Conservation (phyloP, 1,139 yeast species). For the Blastobotrys persicus region DNA sequence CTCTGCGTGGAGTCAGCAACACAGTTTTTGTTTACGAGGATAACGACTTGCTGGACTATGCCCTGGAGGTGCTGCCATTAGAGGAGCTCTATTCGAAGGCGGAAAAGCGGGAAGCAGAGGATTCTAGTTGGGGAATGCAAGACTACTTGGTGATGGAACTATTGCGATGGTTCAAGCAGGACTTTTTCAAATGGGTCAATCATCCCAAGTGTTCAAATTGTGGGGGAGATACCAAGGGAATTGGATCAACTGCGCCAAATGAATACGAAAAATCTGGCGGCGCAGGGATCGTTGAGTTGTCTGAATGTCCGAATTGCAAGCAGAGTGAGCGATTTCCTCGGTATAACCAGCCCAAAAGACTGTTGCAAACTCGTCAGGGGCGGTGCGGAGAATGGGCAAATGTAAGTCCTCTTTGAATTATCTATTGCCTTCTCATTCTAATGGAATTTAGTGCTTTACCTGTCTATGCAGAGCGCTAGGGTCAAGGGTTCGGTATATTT, state of each 20-base stretch:
- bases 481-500: conserved; percentile 62
- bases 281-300: conserved; percentile 58
- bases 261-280: conserved; percentile 45
- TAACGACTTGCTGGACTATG: conserved; percentile 36
- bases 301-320: conserved; percentile 55
- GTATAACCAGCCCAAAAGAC: conserved; percentile 62
- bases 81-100: conserved; percentile 40
- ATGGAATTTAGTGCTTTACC: conserved; percentile 52
- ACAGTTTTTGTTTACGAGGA: conserved; percentile 40
- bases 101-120: conserved; percentile 38
- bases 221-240: conserved; percentile 41
- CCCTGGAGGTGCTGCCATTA: conserved; percentile 42
- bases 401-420: conserved; percentile 6
- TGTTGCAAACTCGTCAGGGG: conserved; percentile 64
- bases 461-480: conserved; percentile 68
- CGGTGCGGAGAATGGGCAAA: conserved; percentile 98
- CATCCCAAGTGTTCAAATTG: conserved; percentile 63
- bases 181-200: conserved; percentile 82
- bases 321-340: conserved; percentile 62
- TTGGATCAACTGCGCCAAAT: conserved; percentile 42
- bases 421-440: conserved; percentile 18
- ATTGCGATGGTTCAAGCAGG: conserved; percentile 70
- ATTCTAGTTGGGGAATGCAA: conserved; percentile 48
- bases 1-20: conserved; percentile 11
- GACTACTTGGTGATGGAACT: conserved; percentile 70